These are phyloP conservation scores for Mortierella sp. DNA, from an alignment of 371 early-diverging fungal genomes.

Conservation along the genomic window DNA sequence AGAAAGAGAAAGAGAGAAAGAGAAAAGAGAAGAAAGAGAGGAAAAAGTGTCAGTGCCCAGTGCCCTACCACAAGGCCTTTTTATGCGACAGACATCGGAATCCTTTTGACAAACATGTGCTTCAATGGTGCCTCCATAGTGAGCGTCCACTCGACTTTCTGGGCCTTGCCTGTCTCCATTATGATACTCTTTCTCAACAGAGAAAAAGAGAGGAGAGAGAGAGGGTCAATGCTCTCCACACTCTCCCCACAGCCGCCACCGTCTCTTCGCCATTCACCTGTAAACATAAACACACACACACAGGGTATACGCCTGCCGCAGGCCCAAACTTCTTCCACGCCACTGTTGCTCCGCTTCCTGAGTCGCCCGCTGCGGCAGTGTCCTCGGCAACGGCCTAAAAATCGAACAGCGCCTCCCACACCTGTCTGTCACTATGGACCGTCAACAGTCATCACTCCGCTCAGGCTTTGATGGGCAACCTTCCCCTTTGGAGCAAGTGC, in stretches of 20 bases:
- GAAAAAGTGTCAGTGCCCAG: background rate
- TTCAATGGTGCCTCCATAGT: slow-evolving; percentile 6
- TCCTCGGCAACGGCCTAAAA: background rate
- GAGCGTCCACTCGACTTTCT: background rate
- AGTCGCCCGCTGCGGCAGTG: too few species aligned
- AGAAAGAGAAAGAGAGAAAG: slow-evolving; percentile 8
- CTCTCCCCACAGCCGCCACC: too few species aligned
- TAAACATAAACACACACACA: background rate
- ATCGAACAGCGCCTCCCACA: background rate
- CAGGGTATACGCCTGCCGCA: background rate
- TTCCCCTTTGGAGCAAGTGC: too few species aligned
- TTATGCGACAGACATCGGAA: slow-evolving; percentile 7
- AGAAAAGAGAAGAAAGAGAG: background rate
- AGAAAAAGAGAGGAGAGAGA: background rate
- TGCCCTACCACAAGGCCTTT: background rate
- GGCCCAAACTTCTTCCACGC: too few species aligned
- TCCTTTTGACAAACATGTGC: slow-evolving; percentile 23
- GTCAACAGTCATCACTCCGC: too few species aligned
- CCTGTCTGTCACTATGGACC: too few species aligned
- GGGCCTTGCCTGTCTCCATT: background rate
- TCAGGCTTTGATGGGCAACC: too few species aligned
- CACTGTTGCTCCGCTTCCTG: too few species aligned
- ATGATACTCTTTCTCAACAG: background rate
- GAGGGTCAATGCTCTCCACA: background rate
- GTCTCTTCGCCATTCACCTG: background rate